Base-by-base conservation (phyloP, 2,329 filamentous ascomycete species). In the Phoma sp. region DNA sequence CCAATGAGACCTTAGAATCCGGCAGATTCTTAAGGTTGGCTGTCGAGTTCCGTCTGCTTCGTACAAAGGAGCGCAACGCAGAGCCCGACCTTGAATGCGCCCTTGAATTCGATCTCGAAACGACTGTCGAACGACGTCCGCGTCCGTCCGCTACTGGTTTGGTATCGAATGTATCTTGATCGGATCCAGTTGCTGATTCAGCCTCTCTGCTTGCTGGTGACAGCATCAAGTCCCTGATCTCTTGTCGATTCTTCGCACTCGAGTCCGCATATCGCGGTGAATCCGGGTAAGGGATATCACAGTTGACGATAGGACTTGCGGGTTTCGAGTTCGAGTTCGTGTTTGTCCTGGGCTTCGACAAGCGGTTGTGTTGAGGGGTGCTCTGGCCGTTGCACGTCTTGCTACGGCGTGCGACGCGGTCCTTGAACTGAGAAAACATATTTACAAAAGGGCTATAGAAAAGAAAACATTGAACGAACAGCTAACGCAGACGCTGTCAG, bases 291-390 rank as follows among this genome's bases (percentile, higher is more conserved):
- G 69, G 64, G 9, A 66, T 65, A 19, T 67, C 67, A 38, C 51
- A 41, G n/a, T 61, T 59, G 27, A 57, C 48, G 40, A 38, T 45
- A 32, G 47, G 57, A 51, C 57, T 59, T 46, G 36, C 62, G 35
- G 19, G 31, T 9, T 59, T 64, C 17, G 70, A 72, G 22, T 24
- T 24, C 22, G 22, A 24, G 45, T 74, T 74, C 27, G 65, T 68
- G 55, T 72, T 74, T 9, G 73, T 75, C 60, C 68, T 74, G 7
- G 73, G 72, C 57, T 75, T 75, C 22, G 67, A 68, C 33, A 75
- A 66, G 55, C 65, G 63, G 57, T 74, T 66, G 41, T 68, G 58
- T 31, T 57, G 58, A 33, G 57, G 40, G 33, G 58, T 58, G 56
- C 64, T 71, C 51, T 70, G 65, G 19, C 64, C 61, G 60, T 72